Percentiles rank a stretch among this genome's conserved stretches.
Evolutionary conservation across 257 asterid genomes (phyloP).

Genomic region (Solanum sejunctum): DNA sequence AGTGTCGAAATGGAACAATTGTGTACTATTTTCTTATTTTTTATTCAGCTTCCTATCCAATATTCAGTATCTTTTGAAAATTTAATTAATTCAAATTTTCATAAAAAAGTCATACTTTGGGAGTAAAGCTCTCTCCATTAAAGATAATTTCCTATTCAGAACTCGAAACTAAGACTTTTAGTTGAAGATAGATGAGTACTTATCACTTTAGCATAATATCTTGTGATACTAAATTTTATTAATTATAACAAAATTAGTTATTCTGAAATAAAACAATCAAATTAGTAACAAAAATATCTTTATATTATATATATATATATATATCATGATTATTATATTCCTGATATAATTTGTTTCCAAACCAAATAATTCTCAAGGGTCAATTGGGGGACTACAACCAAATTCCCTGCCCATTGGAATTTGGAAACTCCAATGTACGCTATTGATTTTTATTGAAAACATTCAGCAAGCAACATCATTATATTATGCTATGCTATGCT

Average conservation of each 20-base stretch:
- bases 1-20: not conserved
- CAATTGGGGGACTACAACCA: not conserved
- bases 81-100: no score
- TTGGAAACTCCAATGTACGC: not conserved
- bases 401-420: not conserved
- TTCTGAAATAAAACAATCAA: not conserved
- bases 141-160: no score
- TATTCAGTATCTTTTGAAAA: no score
- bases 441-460: not conserved
- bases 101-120: not conserved
- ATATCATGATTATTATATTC: no score
- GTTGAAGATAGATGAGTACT: not conserved
- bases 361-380: not conserved
- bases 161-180: no score
- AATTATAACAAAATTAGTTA: not conserved
- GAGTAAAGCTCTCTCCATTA: not conserved
- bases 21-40: not conserved
- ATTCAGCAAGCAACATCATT: not conserved
- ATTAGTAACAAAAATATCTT: not conserved
- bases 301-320: no score
- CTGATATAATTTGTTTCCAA: no score
- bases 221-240: not conserved
- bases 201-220: not conserved
- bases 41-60: no score
- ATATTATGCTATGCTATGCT: no score